Conservation (phyloP, 345 rosid genomes). For the Eucalyptus cloeziana region DNA sequence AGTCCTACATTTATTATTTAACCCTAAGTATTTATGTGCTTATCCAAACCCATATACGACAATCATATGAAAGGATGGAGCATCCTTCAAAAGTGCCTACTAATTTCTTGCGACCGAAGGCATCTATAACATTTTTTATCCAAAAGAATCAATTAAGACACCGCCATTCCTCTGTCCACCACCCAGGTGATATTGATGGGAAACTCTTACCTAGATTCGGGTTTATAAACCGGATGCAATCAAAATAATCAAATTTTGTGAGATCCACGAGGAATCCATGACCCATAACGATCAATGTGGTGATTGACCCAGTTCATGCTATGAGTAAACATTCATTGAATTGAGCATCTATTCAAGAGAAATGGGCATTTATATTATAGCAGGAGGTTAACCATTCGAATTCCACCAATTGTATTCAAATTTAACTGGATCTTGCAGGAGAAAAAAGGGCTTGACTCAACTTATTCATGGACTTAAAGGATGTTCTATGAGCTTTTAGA, state of each 20-base stretch:
- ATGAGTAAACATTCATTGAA: too few species aligned
- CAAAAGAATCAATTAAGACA: background rate
- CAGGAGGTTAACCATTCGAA: background rate
- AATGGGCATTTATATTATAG: too few species aligned
- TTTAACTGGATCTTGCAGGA: too few species aligned
- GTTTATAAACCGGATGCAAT: background rate
- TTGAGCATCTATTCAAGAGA: too few species aligned
- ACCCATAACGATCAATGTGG: rapidly evolving
- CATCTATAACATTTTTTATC: background rate
- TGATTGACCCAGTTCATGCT: background rate
- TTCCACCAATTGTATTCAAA: background rate
- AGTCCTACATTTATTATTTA: background rate
- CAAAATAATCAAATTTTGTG: background rate
- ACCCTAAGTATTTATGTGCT: background rate
- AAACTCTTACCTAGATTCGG: background rate
- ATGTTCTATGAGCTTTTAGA: background rate
- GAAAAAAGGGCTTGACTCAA: background rate
- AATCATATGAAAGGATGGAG: background rate
- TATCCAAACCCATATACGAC: background rate
- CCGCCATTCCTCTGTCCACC: background rate
- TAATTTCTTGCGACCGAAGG: background rate
- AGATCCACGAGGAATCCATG: background rate
- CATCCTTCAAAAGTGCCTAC: background rate
- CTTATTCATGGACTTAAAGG: background rate
- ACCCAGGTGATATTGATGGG: background rate